These are phyloP conservation scores for Eucalyptus pumila DNA, from an alignment of 345 rosid species.

Conservation along the genomic window DNA sequence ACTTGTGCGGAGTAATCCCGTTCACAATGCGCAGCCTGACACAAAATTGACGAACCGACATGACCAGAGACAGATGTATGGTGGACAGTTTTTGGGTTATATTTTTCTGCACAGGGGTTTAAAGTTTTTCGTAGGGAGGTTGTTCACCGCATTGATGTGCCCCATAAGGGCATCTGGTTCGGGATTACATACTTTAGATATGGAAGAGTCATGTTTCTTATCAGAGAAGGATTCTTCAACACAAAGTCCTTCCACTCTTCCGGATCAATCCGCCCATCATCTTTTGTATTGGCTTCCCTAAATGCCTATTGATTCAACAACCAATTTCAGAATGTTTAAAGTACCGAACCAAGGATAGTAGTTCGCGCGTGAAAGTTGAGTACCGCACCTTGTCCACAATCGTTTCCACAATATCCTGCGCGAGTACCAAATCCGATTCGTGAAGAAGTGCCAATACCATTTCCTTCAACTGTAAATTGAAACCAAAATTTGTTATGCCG, in stretches of 20 bases:
- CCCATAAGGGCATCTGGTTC: neutral
- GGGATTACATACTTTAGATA: constrained; percentile 45
- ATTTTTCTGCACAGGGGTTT: neutral
- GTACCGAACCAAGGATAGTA: neutral
- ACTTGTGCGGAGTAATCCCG: neutral
- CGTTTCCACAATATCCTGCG: constrained; percentile 49
- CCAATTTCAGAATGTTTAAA: neutral
- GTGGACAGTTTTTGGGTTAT: neutral
- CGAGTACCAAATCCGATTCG: constrained; percentile 57
- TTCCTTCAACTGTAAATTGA: constrained; percentile 49
- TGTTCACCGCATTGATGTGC: neutral
- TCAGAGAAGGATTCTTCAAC: constrained; percentile 48
- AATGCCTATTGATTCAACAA: constrained; percentile 30
- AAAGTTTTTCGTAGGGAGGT: neutral
- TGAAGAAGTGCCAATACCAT: constrained; percentile 77
- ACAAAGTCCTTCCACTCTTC: constrained; percentile 79
- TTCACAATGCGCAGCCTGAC: neutral
- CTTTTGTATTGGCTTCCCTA: constrained; percentile 39
- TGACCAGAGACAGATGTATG: neutral
- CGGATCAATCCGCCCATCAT: constrained; percentile 57
- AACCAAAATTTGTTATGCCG: neutral
- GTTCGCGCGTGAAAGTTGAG: neutral
- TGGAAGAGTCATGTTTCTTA: constrained; percentile 84
- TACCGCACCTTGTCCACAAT: constrained; percentile 61
- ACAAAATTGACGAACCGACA: neutral